Conservation (phyloP, 2,329 filamentous ascomycete species). For the Zelopaecilomyces penicillatus region DNA sequence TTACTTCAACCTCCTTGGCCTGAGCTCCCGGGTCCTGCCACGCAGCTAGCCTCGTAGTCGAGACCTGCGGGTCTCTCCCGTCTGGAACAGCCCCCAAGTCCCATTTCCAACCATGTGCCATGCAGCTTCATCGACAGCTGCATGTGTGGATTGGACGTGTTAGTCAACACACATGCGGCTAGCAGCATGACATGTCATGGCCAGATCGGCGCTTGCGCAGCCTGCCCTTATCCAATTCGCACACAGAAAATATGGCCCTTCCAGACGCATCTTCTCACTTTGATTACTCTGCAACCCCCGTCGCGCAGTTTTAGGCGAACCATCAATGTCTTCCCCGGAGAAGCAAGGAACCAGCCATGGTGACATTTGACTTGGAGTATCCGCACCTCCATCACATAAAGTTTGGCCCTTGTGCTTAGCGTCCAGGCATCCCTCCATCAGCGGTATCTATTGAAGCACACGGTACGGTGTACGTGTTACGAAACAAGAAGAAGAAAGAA, state of each 20-base stretch:
- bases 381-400: no score
- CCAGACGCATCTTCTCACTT: no score
- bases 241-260: no score
- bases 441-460: no score
- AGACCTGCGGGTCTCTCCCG: background rate
- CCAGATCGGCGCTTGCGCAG: constrained; percentile 1
- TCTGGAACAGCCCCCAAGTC: background rate
- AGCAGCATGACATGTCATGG: background rate
- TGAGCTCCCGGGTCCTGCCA: background rate
- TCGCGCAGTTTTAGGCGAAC: no score
- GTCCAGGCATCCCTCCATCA: no score
- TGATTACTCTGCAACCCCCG: no score
- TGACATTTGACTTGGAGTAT: no score
- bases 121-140: background rate
- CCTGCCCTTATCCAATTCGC: background rate
- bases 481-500: background rate
- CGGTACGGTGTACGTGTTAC: no score
- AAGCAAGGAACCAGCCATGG: no score
- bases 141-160: background rate
- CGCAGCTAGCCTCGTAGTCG: background rate
- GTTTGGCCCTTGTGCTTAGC: no score
- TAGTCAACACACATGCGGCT: background rate
- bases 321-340: no score
- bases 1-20: background rate
- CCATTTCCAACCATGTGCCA: background rate